These are phyloP conservation scores for Centrapalus pauciflorus DNA, from an alignment of 129 eudicot genomes.

Conservation along the genomic window DNA sequence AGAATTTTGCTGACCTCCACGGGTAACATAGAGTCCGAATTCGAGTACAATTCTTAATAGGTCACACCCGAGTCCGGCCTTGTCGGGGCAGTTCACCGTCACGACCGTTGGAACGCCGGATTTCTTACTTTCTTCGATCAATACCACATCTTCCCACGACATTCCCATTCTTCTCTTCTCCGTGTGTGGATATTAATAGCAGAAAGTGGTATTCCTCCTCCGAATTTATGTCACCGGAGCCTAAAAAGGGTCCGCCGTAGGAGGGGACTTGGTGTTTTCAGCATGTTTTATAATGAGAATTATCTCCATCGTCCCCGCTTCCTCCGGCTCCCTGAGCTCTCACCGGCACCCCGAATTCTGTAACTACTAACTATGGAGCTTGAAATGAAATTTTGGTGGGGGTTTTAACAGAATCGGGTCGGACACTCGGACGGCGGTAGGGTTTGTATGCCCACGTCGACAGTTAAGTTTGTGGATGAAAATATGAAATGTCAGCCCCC, in stretches of 20 bases:
- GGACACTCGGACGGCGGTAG: neutral
- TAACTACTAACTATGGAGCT: neutral
- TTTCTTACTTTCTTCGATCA: conserved; percentile 39
- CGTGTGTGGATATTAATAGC: neutral
- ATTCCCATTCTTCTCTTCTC: conserved; percentile 35
- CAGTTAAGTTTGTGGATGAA: neutral
- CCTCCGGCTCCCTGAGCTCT: neutral
- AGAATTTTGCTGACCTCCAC: conserved; percentile 40
- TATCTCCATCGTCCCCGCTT: neutral
- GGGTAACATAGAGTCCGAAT: conserved; percentile 61
- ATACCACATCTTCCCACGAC: conserved; percentile 54
- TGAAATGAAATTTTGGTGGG: neutral
- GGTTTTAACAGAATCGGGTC: neutral
- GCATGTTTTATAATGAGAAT: neutral
- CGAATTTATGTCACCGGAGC: conserved; percentile 7
- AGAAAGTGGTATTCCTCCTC: neutral
- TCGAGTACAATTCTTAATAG: conserved; percentile 46
- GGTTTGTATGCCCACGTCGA: neutral
- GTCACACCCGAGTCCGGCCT: conserved; percentile 71
- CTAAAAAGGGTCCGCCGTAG: conserved; percentile 4
- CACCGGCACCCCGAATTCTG: neutral
- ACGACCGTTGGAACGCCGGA: conserved; percentile 42
- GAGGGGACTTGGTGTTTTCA: conserved; percentile 10
- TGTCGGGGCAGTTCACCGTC: conserved; percentile 70
- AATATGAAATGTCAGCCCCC: too few relatives aligned